These are phyloP conservation scores for Penicillium paneum DNA, from an alignment of 2,329 filamentous ascomycete species.

Conservation along the genomic window DNA sequence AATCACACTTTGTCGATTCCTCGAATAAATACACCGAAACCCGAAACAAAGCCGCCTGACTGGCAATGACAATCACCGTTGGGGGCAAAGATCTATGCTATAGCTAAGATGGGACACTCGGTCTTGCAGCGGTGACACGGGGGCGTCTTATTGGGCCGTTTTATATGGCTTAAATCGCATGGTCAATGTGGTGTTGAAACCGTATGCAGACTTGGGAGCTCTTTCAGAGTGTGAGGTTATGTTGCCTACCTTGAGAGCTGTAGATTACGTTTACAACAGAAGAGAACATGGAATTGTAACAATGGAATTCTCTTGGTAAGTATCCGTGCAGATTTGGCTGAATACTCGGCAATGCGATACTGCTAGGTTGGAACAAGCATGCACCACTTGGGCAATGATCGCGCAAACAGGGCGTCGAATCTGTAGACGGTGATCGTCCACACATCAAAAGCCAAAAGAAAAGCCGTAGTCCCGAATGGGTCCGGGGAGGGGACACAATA, in stretches of 20 bases:
- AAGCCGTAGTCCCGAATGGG: slow-evolving; percentile 1
- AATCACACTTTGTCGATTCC: background rate
- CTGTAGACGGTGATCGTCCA: background rate
- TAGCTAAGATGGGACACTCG: background rate
- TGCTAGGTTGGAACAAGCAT: slow-evolving; percentile 7
- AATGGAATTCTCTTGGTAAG: slow-evolving; percentile 5
- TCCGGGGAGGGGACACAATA: background rate
- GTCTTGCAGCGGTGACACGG: background rate
- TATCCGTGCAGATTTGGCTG: background rate
- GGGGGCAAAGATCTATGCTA: background rate
- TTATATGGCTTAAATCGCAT: background rate
- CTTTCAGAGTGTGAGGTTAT: no score
- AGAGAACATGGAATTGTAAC: background rate
- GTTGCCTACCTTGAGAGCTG: background rate
- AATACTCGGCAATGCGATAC: slow-evolving; percentile 3
- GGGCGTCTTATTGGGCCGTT: background rate
- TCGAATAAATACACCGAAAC: background rate
- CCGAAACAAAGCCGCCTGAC: background rate
- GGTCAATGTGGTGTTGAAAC: background rate
- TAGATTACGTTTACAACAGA: background rate
- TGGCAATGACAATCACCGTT: no score
- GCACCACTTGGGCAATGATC: slow-evolving; percentile 1
- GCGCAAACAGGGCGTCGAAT: slow-evolving; percentile 3
- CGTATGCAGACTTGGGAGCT: background rate
- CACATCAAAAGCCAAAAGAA: slow-evolving; percentile 1